Evolutionary conservation across 176 grass and related monocot genomes (phyloP), one percentile per base, ranked within the genome.

Genomic region (Elaeis guineensis): DNA sequence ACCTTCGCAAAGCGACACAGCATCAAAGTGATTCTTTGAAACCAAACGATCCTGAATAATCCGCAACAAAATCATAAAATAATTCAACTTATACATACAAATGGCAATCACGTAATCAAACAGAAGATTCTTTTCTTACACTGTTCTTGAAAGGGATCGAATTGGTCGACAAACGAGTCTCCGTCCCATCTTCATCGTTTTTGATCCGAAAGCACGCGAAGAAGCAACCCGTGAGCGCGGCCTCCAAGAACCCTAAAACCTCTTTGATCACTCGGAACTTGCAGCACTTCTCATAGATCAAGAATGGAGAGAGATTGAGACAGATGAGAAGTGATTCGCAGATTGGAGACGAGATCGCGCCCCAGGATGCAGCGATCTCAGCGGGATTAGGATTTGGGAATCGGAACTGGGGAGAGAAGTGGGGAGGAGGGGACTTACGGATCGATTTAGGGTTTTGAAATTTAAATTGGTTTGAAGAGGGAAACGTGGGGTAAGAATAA

Each of bases 171-270:
- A 50, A 25, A 44, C 15, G 19, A 25, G 5, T 44, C 25, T 54
- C 54, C 70, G 51, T 63, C 50, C 50, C 50, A 11, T 52, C 35
- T 44, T 44, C 50, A 21, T 63, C 50, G 20, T 44, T 50, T 48
- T 63, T 62, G 25, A 39, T 55, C 24, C 70, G 49, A 29, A 72
- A 72, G 70, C 70, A 72, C 19, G 57, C 19, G 9, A 72, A 72
- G 50, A 72, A 63, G 48, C 70, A 72, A 21, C 51, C 50, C 59
- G 55, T 53, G 6, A 72, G 21, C 12, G 30, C 58, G 3, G 70
- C 62, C 24, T 72, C 70, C 15, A 72, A 52, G n/a, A 72, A 72
- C 0, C 51, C 19, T 20, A 72, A 8, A 51, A 63, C 58, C 7
- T 52, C 18, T 16, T 62, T 55, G 59, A 72, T 22, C 6, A 29